Conservation (phyloP, 768 basidiomycete species). For the Solioccasus polychromus region DNA sequence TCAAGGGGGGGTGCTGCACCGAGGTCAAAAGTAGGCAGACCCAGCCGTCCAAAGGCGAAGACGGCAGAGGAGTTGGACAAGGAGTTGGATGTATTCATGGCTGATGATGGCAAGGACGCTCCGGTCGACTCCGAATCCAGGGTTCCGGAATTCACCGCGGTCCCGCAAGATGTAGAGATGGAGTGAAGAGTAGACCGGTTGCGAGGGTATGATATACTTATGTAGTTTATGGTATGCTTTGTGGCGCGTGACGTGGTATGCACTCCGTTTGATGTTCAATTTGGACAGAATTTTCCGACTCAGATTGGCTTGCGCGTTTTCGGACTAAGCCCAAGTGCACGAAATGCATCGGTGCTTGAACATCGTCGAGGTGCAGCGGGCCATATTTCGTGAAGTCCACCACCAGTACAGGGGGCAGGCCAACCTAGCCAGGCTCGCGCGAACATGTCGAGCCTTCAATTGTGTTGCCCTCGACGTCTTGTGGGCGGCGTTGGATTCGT, state of each 20-base stretch:
- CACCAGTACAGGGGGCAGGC: neutral
- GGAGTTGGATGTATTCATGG: slow-evolving; percentile 87
- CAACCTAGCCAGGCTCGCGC: slow-evolving; percentile 22
- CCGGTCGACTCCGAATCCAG: slow-evolving; percentile 19
- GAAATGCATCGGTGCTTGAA: slow-evolving; percentile 25
- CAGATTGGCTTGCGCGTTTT: too few relatives aligned
- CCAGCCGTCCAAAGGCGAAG: slow-evolving; percentile 51
- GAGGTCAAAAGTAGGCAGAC: slow-evolving; percentile 30
- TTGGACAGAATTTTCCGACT: neutral
- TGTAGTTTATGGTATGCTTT: slow-evolving; percentile 18
- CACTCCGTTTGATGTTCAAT: neutral
- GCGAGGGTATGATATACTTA: slow-evolving; percentile 14
- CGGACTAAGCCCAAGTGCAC: neutral
- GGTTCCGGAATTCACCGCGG: slow-evolving; percentile 7
- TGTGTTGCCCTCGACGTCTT: slow-evolving; percentile 22
- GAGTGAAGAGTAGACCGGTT: slow-evolving; percentile 22
- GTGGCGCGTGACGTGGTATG: slow-evolving; percentile 1
- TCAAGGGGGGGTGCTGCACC: slow-evolving; percentile 10
- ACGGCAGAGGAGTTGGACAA: slow-evolving; percentile 83
- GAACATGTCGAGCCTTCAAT: slow-evolving; percentile 25
- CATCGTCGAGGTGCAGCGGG: slow-evolving; percentile 27
- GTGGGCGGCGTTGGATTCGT: slow-evolving; percentile 21
- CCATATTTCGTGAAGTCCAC: slow-evolving; percentile 20
- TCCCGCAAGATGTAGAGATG: slow-evolving; percentile 54
- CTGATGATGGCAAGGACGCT: slow-evolving; percentile 40